Evolutionary conservation across 306 rosid species (phyloP), one percentile per base, ranked within the genome.

Genomic region (Sindora glabra): DNA sequence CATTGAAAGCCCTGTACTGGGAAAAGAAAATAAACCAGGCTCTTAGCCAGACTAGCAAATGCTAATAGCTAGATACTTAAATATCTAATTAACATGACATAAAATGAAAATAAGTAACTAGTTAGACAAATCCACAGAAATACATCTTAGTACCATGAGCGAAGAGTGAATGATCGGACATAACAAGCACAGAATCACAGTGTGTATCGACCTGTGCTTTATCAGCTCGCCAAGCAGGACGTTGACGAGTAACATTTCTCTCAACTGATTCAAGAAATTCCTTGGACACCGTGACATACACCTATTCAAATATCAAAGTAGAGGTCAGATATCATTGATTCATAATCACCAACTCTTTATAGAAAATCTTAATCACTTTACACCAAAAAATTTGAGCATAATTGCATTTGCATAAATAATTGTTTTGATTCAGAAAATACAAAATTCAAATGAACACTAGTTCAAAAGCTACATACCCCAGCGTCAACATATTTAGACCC

Each of bases 151-250:
- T 90, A 90, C 96, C 90, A 34, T 26, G 33, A 34, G 74, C 70
- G 55, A 87, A 85, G 65, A 87, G 76, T 57, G 97, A 87, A 79
- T 85, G 95, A 72, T 91, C 97, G 21, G 96, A 81, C 55, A 91
- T 51, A 47, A 91, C 74, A 30, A 91, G 87, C 72, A 69, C 90
- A 51, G 83, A 74, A 69, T 86, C 84, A 61, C 73, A 70, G 14
- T 58, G 60, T 6, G 71, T 68, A 69, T 86, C 83, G 13, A 84
- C 79, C 81, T 75, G 84, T n/a, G 95, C 86, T 48, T 80, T 73
- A 75, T 77, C 87, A 77, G 86, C 87, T 67, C 99, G 74, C 79
- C 82, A 84, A 65, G 79, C 68, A 59, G 97, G 99, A 59, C 99
- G 97, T 69, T 84, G 83, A 66, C 41, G 22, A 39, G 63, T 36